A percentile compares a stretch with the other conserved stretches of the same genome.
Evolutionary conservation across 768 basidiomycete species (phyloP).

Genomic region (Trametes cubensis): DNA sequence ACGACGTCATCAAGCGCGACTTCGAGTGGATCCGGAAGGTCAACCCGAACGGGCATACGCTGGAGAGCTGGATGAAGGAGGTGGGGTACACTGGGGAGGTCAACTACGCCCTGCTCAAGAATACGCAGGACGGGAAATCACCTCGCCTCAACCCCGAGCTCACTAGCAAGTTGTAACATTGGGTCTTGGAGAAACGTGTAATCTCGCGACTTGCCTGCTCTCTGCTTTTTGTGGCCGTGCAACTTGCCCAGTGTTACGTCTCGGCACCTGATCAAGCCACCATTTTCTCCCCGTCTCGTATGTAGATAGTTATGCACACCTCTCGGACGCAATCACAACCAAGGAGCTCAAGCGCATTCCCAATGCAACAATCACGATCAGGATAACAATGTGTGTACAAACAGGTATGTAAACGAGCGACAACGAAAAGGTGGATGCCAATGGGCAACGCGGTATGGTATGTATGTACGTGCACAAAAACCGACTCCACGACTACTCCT

Average conservation of each 20-base stretch:
- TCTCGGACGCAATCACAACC: too few species aligned
- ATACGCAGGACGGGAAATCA: constrained; percentile 3
- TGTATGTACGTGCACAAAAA: constrained; percentile 3
- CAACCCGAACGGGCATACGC: constrained; percentile 38
- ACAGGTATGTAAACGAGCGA: constrained; percentile 15
- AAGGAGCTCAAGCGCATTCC: neutral
- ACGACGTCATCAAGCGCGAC: constrained; percentile 45
- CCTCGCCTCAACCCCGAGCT: neutral
- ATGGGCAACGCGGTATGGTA: neutral
- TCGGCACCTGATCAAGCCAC: too few species aligned
- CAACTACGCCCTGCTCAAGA: neutral
- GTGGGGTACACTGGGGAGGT: constrained; percentile 30
- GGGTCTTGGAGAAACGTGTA: neutral
- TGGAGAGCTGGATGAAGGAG: constrained; percentile 47
- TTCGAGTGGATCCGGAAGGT: constrained; percentile 46
- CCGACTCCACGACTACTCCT: neutral
- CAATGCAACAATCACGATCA: neutral
- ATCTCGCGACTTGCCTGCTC: neutral
- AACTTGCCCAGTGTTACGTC: too few species aligned
- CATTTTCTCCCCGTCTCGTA: too few species aligned
- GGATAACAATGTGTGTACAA: constrained; percentile 17
- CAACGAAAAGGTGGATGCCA: neutral
- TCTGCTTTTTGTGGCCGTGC: too few species aligned
- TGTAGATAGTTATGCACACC: too few species aligned
- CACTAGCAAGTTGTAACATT: neutral